These are phyloP conservation scores for Pelargonium citronellum DNA, from an alignment of 441 rosid genomes.

Conservation along the genomic window DNA sequence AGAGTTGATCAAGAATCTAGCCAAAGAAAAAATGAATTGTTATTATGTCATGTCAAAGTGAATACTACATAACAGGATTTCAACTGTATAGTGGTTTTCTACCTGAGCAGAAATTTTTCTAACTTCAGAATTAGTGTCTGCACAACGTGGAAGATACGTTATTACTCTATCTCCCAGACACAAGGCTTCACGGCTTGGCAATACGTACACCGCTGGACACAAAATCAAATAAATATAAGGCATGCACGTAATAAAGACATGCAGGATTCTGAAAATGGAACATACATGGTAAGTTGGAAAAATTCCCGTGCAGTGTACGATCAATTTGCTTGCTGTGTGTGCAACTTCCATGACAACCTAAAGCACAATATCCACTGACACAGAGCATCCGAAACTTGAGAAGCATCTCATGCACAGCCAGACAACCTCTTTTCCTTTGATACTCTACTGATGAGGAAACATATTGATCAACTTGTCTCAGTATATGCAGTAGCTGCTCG, in stretches of 20 bases:
- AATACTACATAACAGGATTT: background rate
- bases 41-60: constrained; percentile 13
- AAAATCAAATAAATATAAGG: constrained; percentile 25
- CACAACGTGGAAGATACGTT: constrained; percentile 95
- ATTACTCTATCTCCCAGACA: constrained; percentile 94
- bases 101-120: constrained; percentile 96
- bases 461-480: constrained; percentile 85
- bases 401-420: constrained; percentile 89
- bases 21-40: constrained; percentile 19
- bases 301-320: constrained; percentile 60
- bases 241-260: constrained; percentile 18
- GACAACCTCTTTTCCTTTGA: constrained; percentile 94
- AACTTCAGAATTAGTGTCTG: constrained; percentile 90
- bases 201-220: constrained; percentile 74
- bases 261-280: constrained; percentile 11
- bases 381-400: constrained; percentile 87
- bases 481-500: constrained; percentile 90
- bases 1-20: constrained; percentile 92
- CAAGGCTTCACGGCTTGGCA: constrained; percentile 93
- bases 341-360: constrained; percentile 93
- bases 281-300: constrained; percentile 85
- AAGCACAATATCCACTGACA: constrained; percentile 76
- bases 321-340: constrained; percentile 80
- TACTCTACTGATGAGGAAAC: constrained; percentile 78
- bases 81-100: constrained; percentile 21